These are phyloP conservation scores for Candida dajiaensis DNA, from an alignment of 805 yeast species.

Conservation along the genomic window DNA sequence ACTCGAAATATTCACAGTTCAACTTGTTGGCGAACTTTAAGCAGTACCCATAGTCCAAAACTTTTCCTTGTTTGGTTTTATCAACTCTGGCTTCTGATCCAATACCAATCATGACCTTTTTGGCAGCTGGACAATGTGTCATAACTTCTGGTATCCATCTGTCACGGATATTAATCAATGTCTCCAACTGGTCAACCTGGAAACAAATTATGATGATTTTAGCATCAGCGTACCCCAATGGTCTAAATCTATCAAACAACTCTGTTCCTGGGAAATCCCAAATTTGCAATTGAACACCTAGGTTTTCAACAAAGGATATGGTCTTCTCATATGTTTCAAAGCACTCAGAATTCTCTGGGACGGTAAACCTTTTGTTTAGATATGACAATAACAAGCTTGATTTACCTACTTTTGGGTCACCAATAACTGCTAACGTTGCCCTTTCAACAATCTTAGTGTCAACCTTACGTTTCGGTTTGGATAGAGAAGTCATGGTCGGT, in stretches of 20 bases:
- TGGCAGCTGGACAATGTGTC: conserved; percentile 33
- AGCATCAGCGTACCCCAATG: conserved; percentile 36
- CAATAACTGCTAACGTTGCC: conserved; percentile 17
- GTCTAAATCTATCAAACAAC: conserved; percentile 35
- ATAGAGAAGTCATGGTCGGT: not conserved
- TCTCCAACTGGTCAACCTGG: conserved; percentile 27
- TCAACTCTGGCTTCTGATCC: conserved; percentile 31
- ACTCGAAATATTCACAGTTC: conserved; percentile 31
- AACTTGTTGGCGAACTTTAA: conserved; percentile 26
- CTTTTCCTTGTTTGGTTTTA: conserved; percentile 15
- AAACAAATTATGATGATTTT: conserved; percentile 34
- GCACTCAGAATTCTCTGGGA: conserved; percentile 3
- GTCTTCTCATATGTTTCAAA: conserved; percentile 22
- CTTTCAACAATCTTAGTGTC: not conserved
- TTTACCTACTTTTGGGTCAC: conserved; percentile 25
- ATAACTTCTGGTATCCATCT: conserved; percentile 39
- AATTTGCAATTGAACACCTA: conserved; percentile 26
- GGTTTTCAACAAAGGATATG: conserved; percentile 13
- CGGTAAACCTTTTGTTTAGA: conserved; percentile 10
- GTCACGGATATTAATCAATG: conserved; percentile 31
- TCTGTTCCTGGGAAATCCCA: conserved; percentile 39
- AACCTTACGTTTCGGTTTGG: not conserved
- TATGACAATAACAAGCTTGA: conserved; percentile 20
- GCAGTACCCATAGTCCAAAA: conserved; percentile 25
- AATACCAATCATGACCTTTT: conserved; percentile 32